Percentiles rank a stretch among this genome's conserved stretches.
These are phyloP conservation scores for Trichothecium roseum DNA, from an alignment of 2,329 filamentous ascomycete species.

Conservation along the genomic window DNA sequence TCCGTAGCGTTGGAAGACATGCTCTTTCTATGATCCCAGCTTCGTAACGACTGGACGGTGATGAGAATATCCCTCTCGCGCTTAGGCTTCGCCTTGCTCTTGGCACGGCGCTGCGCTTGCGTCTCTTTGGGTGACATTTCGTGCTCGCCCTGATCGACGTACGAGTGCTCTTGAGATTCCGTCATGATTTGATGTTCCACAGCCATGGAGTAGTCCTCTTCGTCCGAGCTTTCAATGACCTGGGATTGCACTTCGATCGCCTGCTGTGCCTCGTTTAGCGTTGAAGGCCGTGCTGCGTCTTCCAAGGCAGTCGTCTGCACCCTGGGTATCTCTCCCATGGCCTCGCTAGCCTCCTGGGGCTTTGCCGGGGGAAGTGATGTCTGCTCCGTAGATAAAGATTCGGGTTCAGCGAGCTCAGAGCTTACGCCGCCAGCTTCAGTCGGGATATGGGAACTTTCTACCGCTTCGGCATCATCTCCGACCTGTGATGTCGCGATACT, in stretches of 20 bases:
- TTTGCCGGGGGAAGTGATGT: no score
- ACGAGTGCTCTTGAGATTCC: slow-evolving; percentile 6
- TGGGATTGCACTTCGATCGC: neutral
- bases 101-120: slow-evolving; percentile 2
- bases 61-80: slow-evolving; percentile 14
- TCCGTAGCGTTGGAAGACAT: slow-evolving; percentile 10
- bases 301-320: neutral
- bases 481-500: no score
- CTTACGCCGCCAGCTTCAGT: no score
- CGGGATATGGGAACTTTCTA: no score
- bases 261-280: slow-evolving; percentile 3
- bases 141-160: neutral
- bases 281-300: neutral
- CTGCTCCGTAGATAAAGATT: no score
- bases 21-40: slow-evolving; percentile 12
- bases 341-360: no score
- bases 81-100: slow-evolving; percentile 6
- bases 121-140: neutral
- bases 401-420: no score
- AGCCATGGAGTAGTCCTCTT: slow-evolving; percentile 7
- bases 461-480: no score
- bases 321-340: neutral
- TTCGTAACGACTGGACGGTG: slow-evolving; percentile 18
- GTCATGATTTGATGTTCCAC: slow-evolving; percentile 13
- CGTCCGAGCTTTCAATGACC: neutral